phyloP scores from a whole-genome alignment of 371 early-diverging fungal species.

The Dichotomocladium elegans region DNA sequence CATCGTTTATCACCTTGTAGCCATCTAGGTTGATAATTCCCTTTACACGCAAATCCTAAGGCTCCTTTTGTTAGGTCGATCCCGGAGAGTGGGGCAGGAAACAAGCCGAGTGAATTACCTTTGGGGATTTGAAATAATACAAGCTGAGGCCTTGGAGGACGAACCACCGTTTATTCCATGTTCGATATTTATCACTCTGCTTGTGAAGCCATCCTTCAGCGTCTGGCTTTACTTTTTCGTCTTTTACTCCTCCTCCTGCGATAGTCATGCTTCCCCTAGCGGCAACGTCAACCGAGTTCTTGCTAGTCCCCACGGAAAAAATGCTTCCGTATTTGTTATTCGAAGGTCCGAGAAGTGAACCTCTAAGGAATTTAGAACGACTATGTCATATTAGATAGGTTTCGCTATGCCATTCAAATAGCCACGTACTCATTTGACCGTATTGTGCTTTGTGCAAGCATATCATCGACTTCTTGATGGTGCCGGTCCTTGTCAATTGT shows the following conservation, averaged over 20 bases:
- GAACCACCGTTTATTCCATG: constrained; percentile 70
- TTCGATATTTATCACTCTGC: constrained; percentile 60
- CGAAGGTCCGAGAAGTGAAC: constrained; percentile 5
- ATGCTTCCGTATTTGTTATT: constrained; percentile 4
- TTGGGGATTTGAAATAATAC: constrained; percentile 60
- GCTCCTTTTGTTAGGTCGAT: neutral
- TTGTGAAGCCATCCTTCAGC: constrained; percentile 67
- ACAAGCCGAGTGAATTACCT: constrained; percentile 11
- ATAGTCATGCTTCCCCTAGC: constrained; percentile 10
- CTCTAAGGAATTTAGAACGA: constrained; percentile 7
- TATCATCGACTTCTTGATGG: no score
- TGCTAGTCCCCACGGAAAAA: constrained; percentile 11
- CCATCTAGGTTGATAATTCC: constrained; percentile 56
- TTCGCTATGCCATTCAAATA: no score
- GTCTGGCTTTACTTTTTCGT: constrained; percentile 30
- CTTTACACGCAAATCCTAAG: constrained; percentile 49
- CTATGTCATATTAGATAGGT: neutral
- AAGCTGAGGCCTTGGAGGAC: constrained; percentile 59
- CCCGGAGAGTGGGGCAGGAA: neutral
- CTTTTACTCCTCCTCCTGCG: neutral
- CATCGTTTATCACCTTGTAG: constrained; percentile 54
- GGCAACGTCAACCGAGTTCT: constrained; percentile 14
- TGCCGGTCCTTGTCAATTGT: no score
- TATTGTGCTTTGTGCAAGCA: no score
- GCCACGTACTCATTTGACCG: no score